phyloP scores from a whole-genome alignment of 1,284 basidiomycete genomes.

The Puccinia brachypodii region DNA sequence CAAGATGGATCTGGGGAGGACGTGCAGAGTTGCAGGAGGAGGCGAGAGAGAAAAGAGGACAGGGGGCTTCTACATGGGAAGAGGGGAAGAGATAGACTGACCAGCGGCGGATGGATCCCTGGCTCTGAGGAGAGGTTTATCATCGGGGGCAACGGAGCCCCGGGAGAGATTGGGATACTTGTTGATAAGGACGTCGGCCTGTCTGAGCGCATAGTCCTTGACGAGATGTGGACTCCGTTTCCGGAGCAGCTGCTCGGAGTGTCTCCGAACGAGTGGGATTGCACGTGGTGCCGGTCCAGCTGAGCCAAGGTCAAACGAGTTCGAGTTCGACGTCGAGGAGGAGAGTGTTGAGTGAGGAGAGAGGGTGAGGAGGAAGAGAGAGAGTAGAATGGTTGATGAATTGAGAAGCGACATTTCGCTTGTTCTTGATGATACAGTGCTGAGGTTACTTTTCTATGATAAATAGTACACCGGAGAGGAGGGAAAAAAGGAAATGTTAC shows the following conservation, averaged over 20 bases:
- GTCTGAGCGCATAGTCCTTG: constrained; percentile 2
- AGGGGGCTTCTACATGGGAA: neutral
- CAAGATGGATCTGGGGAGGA: no score
- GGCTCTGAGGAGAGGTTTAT: neutral
- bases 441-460: no score
- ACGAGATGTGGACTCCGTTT: neutral
- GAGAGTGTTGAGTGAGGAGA: neutral
- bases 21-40: neutral
- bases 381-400: no score
- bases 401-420: no score
- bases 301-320: neutral
- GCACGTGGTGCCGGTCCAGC: neutral
- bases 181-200: constrained; percentile 17
- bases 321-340: neutral
- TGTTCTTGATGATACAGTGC: no score
- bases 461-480: no score
- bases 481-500: no score
- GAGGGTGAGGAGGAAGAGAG: no score
- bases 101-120: constrained; percentile 14
- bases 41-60: neutral
- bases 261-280: neutral
- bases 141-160: neutral
- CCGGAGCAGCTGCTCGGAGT: neutral
- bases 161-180: constrained; percentile 21
- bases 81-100: neutral